phyloP scores from a whole-genome alignment of 371 early-diverging fungal species.

The Rhizopus delemar region DNA sequence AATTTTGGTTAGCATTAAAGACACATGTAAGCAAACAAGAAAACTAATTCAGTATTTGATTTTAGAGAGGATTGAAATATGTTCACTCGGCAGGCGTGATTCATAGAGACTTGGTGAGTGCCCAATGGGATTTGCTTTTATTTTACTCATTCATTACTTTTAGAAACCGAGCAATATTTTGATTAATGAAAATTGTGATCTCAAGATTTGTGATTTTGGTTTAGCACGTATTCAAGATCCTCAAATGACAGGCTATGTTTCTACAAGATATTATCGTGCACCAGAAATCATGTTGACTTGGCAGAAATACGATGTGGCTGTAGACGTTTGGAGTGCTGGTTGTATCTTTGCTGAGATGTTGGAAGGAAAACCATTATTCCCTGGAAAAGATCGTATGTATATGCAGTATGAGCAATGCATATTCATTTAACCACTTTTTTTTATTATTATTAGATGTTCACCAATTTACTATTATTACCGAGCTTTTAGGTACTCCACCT shows the following conservation, averaged over 20 bases:
- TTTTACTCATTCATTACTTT: no score
- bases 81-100: no score
- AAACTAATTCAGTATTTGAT: no score
- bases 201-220: conserved; percentile 98
- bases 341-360: conserved; percentile 99
- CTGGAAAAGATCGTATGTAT: conserved; percentile 26
- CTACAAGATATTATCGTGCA: conserved; percentile 77
- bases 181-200: conserved; percentile 94
- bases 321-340: conserved; percentile 99
- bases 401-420: not conserved
- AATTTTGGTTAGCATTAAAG: no score
- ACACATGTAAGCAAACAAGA: no score
- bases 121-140: no score
- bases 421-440: not conserved
- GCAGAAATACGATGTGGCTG: conserved; percentile 94
- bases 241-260: conserved; percentile 95
- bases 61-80: no score
- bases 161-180: conserved; percentile 95
- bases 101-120: no score
- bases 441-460: conserved; percentile 67
- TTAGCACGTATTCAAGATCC: conserved; percentile 90
- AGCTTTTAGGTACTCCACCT: conserved; percentile 54
- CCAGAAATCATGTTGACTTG: conserved; percentile 86
- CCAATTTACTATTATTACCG: conserved; percentile 26
- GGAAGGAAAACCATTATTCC: conserved; percentile 95